Conservation (phyloP, 2,329 filamentous ascomycete genomes). For the Diatrype stigma region DNA sequence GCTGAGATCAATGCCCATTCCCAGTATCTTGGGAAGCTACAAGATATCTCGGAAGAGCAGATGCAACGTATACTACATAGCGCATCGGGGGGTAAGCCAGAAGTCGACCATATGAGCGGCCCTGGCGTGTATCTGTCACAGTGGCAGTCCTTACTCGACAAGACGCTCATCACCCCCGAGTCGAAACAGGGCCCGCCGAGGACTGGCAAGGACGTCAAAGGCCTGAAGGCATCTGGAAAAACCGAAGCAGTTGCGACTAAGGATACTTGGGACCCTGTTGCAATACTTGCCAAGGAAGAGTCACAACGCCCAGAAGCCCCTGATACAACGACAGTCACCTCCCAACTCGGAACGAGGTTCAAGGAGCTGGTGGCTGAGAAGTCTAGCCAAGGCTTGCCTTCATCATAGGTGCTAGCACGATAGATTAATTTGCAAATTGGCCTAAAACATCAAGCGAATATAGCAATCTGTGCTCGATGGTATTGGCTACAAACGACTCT, state of each 20-base stretch:
- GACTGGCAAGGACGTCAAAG: constrained; percentile 47
- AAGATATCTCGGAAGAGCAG: constrained; percentile 47
- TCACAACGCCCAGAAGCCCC: constrained; percentile 30
- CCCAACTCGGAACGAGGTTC: constrained; percentile 36
- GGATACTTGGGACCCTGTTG: constrained; percentile 18
- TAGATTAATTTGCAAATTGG: too few relatives aligned
- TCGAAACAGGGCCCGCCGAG: constrained; percentile 49
- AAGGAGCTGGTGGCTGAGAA: constrained; percentile 25
- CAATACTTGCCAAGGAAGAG: constrained; percentile 26
- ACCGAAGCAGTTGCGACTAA: constrained; percentile 29
- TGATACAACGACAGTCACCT: constrained; percentile 38
- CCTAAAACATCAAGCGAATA: too few relatives aligned
- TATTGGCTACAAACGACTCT: too few relatives aligned
- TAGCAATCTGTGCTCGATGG: too few relatives aligned
- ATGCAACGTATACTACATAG: constrained; percentile 54
- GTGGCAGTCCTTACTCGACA: constrained; percentile 69
- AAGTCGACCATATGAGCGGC: constrained; percentile 42
- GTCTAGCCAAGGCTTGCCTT: neutral
- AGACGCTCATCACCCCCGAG: constrained; percentile 63
- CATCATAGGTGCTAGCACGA: neutral
- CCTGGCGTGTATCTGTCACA: constrained; percentile 69
- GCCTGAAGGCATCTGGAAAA: constrained; percentile 39
- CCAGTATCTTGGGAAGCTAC: constrained; percentile 53
- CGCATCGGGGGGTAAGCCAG: constrained; percentile 7
- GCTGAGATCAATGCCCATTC: constrained; percentile 56